These are phyloP conservation scores for Bruguiera parviflora DNA, from an alignment of 345 rosid species.

Conservation along the genomic window DNA sequence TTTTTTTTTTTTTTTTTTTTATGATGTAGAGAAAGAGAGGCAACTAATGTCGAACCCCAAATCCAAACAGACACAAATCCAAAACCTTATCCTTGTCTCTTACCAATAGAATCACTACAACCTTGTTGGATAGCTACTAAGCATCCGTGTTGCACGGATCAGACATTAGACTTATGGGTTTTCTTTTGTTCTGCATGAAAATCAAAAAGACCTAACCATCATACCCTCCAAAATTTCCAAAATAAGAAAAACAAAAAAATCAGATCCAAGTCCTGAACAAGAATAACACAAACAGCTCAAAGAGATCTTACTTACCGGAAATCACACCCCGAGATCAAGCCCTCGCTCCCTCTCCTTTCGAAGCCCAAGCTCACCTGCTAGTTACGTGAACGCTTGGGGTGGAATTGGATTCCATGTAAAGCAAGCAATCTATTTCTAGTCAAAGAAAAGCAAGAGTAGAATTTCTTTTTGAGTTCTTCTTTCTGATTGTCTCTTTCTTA, in stretches of 20 bases:
- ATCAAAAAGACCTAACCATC: slow-evolving; percentile 27
- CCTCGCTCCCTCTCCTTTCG: background rate
- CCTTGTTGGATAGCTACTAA: background rate
- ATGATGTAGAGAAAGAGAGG: slow-evolving; percentile 10
- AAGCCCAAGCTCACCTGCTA: no score
- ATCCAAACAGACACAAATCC: slow-evolving; percentile 19
- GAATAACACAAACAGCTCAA: slow-evolving; percentile 10
- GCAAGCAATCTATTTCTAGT: no score
- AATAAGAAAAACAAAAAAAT: background rate
- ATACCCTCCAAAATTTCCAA: slow-evolving; percentile 13
- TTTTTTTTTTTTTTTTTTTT: slow-evolving; percentile 5
- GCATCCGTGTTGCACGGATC: slow-evolving; percentile 24
- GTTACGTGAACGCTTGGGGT: no score
- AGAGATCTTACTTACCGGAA: background rate
- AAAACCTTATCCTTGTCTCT: slow-evolving; percentile 31
- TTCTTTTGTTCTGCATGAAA: slow-evolving; percentile 35
- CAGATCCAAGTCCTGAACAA: slow-evolving; percentile 24
- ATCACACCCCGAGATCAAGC: background rate
- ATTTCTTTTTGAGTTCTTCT: no score
- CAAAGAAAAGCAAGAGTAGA: no score
- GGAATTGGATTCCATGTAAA: no score
- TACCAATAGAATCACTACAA: slow-evolving; percentile 13
- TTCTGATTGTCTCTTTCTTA: no score
- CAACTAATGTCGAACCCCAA: slow-evolving; percentile 15
- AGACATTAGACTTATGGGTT: slow-evolving; percentile 32